Conservation (phyloP, 2,329 filamentous ascomycete genomes). For the Pyrenophora tritici-repentis region DNA sequence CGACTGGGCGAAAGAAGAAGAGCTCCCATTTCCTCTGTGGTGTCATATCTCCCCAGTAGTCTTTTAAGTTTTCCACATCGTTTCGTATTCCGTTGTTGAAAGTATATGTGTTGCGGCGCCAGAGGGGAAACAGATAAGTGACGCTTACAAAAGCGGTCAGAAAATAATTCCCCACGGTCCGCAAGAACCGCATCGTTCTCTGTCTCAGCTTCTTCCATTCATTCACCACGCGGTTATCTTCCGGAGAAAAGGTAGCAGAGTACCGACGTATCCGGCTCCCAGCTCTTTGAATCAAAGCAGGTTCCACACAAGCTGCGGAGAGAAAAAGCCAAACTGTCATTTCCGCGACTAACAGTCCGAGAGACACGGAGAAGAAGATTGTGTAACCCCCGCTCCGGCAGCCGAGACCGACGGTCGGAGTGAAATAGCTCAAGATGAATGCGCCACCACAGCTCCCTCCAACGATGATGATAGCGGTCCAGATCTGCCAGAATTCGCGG, state of each 20-base stretch:
- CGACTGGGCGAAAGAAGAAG: conserved; percentile 40
- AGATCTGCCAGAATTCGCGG: conserved; percentile 52
- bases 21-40: conserved; percentile 27
- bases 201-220: conserved; percentile 17
- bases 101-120: conserved; percentile 2
- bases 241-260: conserved; percentile 7
- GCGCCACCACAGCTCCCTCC: conserved; percentile 45
- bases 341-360: conserved; percentile 46
- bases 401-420: conserved; percentile 54
- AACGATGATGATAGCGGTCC: conserved; percentile 46
- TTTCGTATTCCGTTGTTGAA: conserved; percentile 6
- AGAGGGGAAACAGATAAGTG: conserved; percentile 12
- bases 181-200: conserved; percentile 6
- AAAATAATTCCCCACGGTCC: conserved; percentile 6
- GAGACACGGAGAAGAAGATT: conserved; percentile 45
- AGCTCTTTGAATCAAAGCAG: conserved; percentile 14
- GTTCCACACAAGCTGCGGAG: conserved; percentile 22
- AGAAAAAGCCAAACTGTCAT: conserved; percentile 44
- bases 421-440: conserved; percentile 52
- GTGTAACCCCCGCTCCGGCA: conserved; percentile 51
- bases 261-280: conserved; percentile 22
- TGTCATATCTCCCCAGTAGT: conserved; percentile 16
- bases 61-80: conserved; percentile 6
- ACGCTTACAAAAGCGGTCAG: conserved; percentile 11
- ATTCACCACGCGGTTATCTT: conserved; percentile 11